A percentile compares a stretch with the other conserved stretches of the same genome.
These are phyloP conservation scores for Sanghuangporus weigelae DNA, from an alignment of 1,284 basidiomycete species.

Conservation along the genomic window DNA sequence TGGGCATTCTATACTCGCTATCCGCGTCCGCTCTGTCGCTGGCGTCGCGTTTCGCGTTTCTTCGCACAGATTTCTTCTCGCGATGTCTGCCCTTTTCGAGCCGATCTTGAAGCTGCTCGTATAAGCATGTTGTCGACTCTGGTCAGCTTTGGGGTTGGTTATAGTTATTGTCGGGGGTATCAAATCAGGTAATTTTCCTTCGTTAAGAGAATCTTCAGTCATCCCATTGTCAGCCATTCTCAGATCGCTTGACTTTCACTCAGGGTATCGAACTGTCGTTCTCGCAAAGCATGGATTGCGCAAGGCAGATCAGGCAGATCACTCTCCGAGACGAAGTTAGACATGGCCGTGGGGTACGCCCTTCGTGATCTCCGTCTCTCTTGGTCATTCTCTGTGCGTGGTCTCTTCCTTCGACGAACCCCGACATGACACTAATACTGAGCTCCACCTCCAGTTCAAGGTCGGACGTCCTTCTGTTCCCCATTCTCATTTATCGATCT, in stretches of 20 bases:
- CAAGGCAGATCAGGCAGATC: constrained; percentile 67
- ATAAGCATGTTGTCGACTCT: constrained; percentile 65
- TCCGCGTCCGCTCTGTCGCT: constrained; percentile 50
- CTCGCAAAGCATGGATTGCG: constrained; percentile 65
- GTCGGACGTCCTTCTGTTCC: constrained; percentile 73
- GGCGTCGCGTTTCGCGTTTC: constrained; percentile 58
- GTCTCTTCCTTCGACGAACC: background rate
- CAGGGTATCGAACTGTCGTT: constrained; percentile 73
- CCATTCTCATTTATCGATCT: constrained; percentile 59
- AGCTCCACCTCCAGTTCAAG: constrained; percentile 58
- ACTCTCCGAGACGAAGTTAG: constrained; percentile 72
- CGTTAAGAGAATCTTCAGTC: constrained; percentile 28
- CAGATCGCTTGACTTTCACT: constrained; percentile 75
- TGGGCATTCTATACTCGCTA: constrained; percentile 58
- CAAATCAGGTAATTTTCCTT: constrained; percentile 47
- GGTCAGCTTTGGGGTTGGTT: constrained; percentile 73
- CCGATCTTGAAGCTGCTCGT: constrained; percentile 63
- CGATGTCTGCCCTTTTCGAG: constrained; percentile 62
- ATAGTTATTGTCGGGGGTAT: constrained; percentile 77
- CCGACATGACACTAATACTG: background rate
- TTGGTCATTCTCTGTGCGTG: constrained; percentile 56
- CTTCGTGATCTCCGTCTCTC: constrained; percentile 56
- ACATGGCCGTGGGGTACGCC: constrained; percentile 77
- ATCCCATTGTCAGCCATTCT: background rate
- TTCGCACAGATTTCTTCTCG: constrained; percentile 55